A percentile compares a stretch with the other conserved stretches of the same genome.
These are phyloP conservation scores for Rhodamnia argentea DNA, from an alignment of 345 rosid species.

Conservation along the genomic window DNA sequence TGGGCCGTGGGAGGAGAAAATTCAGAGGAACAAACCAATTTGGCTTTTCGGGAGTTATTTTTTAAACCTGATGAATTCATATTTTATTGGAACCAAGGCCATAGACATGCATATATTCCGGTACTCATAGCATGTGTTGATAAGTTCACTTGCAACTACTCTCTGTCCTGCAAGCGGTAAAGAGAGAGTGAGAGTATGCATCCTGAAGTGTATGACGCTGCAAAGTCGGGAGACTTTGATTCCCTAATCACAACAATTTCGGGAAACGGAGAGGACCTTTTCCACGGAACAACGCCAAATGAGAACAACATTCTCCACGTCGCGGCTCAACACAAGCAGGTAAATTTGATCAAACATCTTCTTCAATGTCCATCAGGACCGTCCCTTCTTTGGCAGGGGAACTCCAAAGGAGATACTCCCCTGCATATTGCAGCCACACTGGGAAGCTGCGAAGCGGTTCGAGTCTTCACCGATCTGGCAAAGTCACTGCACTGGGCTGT, in stretches of 20 bases:
- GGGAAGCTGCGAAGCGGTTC: background rate
- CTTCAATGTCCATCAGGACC: background rate
- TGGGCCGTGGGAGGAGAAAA: no score
- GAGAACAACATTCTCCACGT: background rate
- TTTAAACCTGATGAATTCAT: no score
- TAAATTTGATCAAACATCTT: background rate
- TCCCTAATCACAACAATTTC: background rate
- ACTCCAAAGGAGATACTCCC: background rate
- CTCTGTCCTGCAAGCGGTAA: background rate
- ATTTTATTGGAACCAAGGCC: no score
- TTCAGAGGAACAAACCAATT: no score
- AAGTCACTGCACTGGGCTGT: background rate
- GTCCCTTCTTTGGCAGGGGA: background rate
- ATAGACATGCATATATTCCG: background rate
- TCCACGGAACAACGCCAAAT: background rate
- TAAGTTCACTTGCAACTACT: background rate
- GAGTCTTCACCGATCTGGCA: background rate
- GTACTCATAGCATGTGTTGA: background rate
- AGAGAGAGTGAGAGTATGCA: background rate
- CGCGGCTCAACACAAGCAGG: background rate
- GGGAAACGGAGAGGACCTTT: background rate
- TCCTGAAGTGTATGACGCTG: background rate
- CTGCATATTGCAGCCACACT: background rate
- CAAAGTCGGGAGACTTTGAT: background rate
- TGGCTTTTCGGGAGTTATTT: no score